Evolutionary conservation across 2,329 filamentous ascomycete genomes (phyloP).

Genomic region (Colletotrichum salicis): DNA sequence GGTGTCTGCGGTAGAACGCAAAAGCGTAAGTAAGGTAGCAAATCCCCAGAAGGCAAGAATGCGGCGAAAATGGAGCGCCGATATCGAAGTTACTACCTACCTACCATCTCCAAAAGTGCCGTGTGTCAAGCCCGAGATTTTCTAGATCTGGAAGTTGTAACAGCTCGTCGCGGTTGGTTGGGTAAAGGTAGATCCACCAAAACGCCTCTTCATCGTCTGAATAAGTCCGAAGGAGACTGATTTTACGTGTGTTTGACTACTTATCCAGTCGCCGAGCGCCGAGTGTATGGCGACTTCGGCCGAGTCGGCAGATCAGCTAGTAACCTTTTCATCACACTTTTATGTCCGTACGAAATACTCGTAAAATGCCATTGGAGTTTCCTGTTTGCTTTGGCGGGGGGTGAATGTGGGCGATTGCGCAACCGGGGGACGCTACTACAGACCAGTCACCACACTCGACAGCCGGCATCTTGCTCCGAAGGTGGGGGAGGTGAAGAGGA

Average conservation of each 20-base stretch:
- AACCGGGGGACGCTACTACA: neutral
- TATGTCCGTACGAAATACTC: neutral
- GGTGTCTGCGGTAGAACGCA: neutral
- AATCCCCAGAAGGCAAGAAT: neutral
- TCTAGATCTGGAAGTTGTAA: neutral
- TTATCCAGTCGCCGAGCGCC: constrained; percentile 15
- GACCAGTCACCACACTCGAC: neutral
- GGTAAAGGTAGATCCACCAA: neutral
- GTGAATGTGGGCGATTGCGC: neutral
- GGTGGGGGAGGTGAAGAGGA: neutral
- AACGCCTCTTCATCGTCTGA: too few relatives aligned
- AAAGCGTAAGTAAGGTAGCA: neutral
- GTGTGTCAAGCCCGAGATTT: neutral
- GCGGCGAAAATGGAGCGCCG: neutral
- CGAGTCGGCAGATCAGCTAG: neutral
- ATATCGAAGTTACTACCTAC: too few relatives aligned
- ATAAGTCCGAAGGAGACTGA: neutral
- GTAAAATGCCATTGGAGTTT: neutral
- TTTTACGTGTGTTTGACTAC: neutral
- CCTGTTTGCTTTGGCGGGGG: neutral
- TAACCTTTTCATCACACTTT: neutral
- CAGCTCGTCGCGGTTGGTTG: neutral
- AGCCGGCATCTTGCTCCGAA: constrained; percentile 9
- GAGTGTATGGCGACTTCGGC: neutral
- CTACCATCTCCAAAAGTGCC: neutral